phyloP scores from a whole-genome alignment of 2,329 filamentous ascomycete species.

The Ilyonectria robusta region DNA sequence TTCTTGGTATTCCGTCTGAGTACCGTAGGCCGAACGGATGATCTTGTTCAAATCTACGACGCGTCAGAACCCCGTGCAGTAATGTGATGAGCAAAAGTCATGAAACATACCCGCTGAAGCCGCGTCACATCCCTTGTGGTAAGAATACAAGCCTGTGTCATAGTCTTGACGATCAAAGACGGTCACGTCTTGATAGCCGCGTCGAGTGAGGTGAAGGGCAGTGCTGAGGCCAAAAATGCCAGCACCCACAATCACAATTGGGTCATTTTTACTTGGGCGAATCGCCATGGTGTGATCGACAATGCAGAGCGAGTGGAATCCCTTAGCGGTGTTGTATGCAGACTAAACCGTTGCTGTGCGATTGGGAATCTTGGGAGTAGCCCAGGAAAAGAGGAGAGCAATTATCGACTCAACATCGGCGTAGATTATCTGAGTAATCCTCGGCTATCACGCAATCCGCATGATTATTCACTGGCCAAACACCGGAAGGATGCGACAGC shows the following conservation, averaged over 20 bases:
- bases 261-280: conserved; percentile 20
- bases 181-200: conserved; percentile 62
- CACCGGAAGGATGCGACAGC: not conserved
- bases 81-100: too few relatives aligned
- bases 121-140: conserved; percentile 54
- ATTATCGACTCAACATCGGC: not conserved
- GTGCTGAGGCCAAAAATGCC: conserved; percentile 53
- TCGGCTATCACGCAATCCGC: not conserved
- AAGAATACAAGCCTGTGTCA: conserved; percentile 57
- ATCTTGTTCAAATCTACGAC: conserved; percentile 55
- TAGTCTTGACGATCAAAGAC: conserved; percentile 64
- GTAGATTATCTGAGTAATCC: not conserved
- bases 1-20: conserved; percentile 61
- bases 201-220: conserved; percentile 48
- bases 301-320: not conserved
- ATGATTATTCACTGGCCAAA: not conserved
- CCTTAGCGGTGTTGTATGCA: not conserved
- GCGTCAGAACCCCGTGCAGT: not conserved
- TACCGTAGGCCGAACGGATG: conserved; percentile 56
- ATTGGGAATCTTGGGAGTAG: not conserved
- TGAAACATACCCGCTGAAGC: conserved; percentile 56
- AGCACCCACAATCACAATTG: conserved; percentile 32
- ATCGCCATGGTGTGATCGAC: conserved; percentile 8
- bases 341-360: not conserved
- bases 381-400: not conserved